A percentile compares a stretch with the other conserved stretches of the same genome.
Evolutionary conservation across 106 monocot genomes (phyloP).

Genomic region (Allium sativum): DNA sequence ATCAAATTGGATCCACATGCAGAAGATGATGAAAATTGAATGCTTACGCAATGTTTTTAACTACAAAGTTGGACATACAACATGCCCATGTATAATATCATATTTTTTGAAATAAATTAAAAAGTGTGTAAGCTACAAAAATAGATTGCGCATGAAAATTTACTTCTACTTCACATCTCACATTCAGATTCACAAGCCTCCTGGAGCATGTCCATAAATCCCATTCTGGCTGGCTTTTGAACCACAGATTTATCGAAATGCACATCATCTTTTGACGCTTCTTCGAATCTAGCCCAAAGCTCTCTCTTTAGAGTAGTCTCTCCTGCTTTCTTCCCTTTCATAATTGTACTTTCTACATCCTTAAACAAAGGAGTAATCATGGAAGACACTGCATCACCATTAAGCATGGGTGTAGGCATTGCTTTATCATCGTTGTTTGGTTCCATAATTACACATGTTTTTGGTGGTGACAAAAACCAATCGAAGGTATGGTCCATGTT

Average conservation of each 20-base stretch:
- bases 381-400: slow-evolving; percentile 1
- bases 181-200: slow-evolving; percentile 31
- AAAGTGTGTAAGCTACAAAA: too few relatives aligned
- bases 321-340: slow-evolving; percentile 38
- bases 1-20: too few relatives aligned
- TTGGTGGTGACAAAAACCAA: slow-evolving; percentile 83
- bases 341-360: slow-evolving; percentile 22
- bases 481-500: slow-evolving; percentile 47
- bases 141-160: too few relatives aligned
- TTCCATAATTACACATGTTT: slow-evolving; percentile 63
- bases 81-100: too few relatives aligned
- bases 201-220: slow-evolving; percentile 88
- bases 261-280: slow-evolving; percentile 35
- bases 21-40: too few relatives aligned
- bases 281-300: slow-evolving; percentile 82
- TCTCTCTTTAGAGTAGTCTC: slow-evolving; percentile 86
- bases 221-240: slow-evolving; percentile 27
- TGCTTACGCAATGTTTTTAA: too few relatives aligned
- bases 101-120: too few relatives aligned
- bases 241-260: slow-evolving; percentile 31
- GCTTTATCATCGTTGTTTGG: slow-evolving; percentile 32
- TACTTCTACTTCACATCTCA: slow-evolving; percentile 2
- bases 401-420: slow-evolving; percentile 12
- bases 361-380: slow-evolving; percentile 41
- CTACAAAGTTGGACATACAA: too few relatives aligned